Evolutionary conservation across 2,329 filamentous ascomycete genomes (phyloP).

Genomic region (Cytospora piceicola): DNA sequence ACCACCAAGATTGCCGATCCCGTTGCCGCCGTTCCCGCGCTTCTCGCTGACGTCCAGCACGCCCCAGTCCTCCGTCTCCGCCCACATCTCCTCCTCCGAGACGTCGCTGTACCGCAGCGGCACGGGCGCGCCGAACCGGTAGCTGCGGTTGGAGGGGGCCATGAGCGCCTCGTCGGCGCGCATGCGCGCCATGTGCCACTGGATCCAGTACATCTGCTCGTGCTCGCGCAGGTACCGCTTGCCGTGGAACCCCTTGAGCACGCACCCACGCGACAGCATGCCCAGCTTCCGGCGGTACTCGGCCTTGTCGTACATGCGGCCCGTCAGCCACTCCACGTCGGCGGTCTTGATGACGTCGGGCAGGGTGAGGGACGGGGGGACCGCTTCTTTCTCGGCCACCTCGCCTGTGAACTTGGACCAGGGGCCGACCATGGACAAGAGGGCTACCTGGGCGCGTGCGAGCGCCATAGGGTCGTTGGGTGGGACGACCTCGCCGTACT

Average conservation of each 20-base stretch:
- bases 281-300: conserved; percentile 59
- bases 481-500: conserved; percentile 65
- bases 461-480: conserved; percentile 65
- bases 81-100: conserved; percentile 32
- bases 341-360: conserved; percentile 48
- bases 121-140: conserved; percentile 32
- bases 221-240: conserved; percentile 64
- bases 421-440: conserved; percentile 64
- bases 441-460: conserved; percentile 64
- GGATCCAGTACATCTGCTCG: conserved; percentile 63
- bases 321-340: conserved; percentile 57
- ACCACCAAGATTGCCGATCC: neutral
- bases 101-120: conserved; percentile 33
- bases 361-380: conserved; percentile 34
- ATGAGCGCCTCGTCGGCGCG: conserved; percentile 29
- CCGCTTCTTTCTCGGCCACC: conserved; percentile 41
- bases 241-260: conserved; percentile 62
- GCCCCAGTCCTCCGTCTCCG: conserved; percentile 32
- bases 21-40: conserved; percentile 9
- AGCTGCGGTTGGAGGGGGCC: conserved; percentile 30
- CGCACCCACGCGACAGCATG: conserved; percentile 61
- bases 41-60: conserved; percentile 30
- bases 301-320: conserved; percentile 64
- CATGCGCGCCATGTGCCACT: conserved; percentile 42
- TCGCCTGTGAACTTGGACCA: conserved; percentile 64